A percentile compares a stretch with the other conserved stretches of the same genome.
These are phyloP conservation scores for Verbena officinalis DNA, from an alignment of 257 asterid species.

Conservation along the genomic window DNA sequence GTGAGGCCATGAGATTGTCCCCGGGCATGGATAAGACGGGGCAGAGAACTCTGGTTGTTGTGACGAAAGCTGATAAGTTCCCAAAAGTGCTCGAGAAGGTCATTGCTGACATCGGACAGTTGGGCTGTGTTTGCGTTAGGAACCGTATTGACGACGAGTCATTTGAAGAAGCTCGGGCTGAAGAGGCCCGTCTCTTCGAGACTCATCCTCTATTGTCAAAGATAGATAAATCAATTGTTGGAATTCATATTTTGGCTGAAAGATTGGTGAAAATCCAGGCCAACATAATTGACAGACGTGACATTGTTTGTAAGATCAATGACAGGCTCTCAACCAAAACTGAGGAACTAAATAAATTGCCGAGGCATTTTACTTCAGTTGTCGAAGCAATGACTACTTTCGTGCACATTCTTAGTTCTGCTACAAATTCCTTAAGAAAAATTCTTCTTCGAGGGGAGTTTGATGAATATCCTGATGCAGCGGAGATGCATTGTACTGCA, in stretches of 20 bases:
- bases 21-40: constrained; percentile 31
- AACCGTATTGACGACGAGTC: constrained; percentile 34
- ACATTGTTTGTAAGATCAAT: constrained; percentile 27
- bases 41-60: constrained; percentile 38
- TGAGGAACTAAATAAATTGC: constrained; percentile 25
- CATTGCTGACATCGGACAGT: constrained; percentile 29
- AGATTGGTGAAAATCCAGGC: constrained; percentile 34
- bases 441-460: constrained; percentile 29
- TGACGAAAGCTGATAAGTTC: constrained; percentile 32
- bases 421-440: constrained; percentile 37
- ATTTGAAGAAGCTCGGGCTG: constrained; percentile 21
- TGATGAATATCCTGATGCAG: constrained; percentile 29
- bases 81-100: constrained; percentile 38
- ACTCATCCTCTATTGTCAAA: constrained; percentile 29
- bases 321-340: constrained; percentile 11
- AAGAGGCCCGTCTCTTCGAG: constrained; percentile 31
- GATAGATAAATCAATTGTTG: constrained; percentile 35
- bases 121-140: constrained; percentile 34
- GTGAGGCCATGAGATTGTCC: constrained; percentile 39
- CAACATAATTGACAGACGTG: constrained; percentile 19
- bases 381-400: constrained; percentile 29
- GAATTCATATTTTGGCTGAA: constrained; percentile 33
- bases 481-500: constrained; percentile 30
- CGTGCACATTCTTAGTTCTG: constrained; percentile 18
- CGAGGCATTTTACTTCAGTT: constrained; percentile 16